phyloP scores from a whole-genome alignment of 75 land plant species.

The Sequoiadendron giganteum region DNA sequence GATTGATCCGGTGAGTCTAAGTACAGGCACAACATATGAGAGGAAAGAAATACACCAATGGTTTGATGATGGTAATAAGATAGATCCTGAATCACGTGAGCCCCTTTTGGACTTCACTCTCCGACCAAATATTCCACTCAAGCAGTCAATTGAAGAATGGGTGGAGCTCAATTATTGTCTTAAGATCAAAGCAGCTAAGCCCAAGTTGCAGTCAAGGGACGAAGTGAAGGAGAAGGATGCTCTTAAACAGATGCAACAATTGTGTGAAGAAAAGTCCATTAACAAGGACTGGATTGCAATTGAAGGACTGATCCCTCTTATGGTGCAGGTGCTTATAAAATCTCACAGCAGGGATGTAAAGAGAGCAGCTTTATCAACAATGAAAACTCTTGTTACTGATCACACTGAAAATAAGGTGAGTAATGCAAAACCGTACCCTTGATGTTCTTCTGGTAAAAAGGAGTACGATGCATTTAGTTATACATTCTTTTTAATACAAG shows the following conservation, averaged over 20 bases:
- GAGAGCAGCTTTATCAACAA: slow-evolving; percentile 26
- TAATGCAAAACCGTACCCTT: not conserved
- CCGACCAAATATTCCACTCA: slow-evolving; percentile 43
- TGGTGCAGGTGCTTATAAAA: slow-evolving; percentile 28
- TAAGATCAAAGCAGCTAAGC: slow-evolving; percentile 40
- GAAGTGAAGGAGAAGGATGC: slow-evolving; percentile 27
- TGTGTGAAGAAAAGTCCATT: slow-evolving; percentile 35
- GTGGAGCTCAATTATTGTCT: slow-evolving; percentile 56
- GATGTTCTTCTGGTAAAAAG: not conserved
- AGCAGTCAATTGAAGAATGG: slow-evolving; percentile 66
- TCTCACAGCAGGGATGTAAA: slow-evolving; percentile 34
- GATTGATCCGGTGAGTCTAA: slow-evolving; percentile 58
- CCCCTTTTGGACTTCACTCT: slow-evolving; percentile 34
- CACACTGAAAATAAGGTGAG: slow-evolving; percentile 48
- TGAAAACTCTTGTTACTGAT: slow-evolving; percentile 33
- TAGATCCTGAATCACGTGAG: slow-evolving; percentile 47
- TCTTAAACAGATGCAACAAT: slow-evolving; percentile 34
- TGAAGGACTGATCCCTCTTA: slow-evolving; percentile 32
- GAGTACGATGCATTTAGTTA: not conserved
- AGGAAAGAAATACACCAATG: slow-evolving; percentile 41
- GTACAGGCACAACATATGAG: slow-evolving; percentile 49
- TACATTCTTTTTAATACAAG: not conserved
- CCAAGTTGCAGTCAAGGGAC: slow-evolving; percentile 26
- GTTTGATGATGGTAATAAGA: slow-evolving; percentile 39
- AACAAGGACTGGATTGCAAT: slow-evolving; percentile 66